Evolutionary conservation across 2,329 filamentous ascomycete genomes (phyloP), one percentile per base, ranked within the genome.

Genomic region (Diplodia seriata): DNA sequence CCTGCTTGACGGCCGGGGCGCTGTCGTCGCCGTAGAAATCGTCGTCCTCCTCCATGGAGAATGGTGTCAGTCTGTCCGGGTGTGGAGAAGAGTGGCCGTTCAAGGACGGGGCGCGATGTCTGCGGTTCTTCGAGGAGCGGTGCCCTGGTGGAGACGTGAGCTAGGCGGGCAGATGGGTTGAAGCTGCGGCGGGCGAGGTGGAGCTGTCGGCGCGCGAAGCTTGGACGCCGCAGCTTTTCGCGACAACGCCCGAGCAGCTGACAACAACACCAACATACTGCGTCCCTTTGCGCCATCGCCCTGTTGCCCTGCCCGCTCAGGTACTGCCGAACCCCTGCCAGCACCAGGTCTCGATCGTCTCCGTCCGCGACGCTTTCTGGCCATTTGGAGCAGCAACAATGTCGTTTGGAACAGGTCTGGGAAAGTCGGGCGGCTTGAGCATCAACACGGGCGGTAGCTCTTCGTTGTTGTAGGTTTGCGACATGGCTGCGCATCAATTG

Each of bases 31-130:
- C 79, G 74, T 85, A 85, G 70, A 85, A 81, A 70, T 85, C 83
- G 68, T 85, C 83, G 70, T 85, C 83, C 70, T 84, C 83, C 50
- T 84, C 82, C 83, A 85, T 84, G 47, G 66, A 54, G 15, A 31
- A 72, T 6, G 55, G 59, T 12, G 20, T 6, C 43, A 36, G 43
- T 23, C 20, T 40, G 66, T 40, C 14, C n/a, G 51, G 40, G 18
- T 49, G 54, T 20, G 29, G 7, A 31, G 20, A 6, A 9, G 26
- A 38, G 29, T 18, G 11, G 1, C n/a, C 47, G 59, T 14, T 3
- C 12, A 33, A 15, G 14, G 15, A 18, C 8, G 59, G n/a, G 20
- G 33, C 12, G 26, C 31, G 54, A 11, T 6, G 33, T 33, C 26
- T 40, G 15, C 56, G 59, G 31, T 5, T 26, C 9, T 31, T 36